These are phyloP conservation scores for Peronosclerospora sorghi DNA, from an alignment of 352 stramenopile genomes.

Conservation along the genomic window DNA sequence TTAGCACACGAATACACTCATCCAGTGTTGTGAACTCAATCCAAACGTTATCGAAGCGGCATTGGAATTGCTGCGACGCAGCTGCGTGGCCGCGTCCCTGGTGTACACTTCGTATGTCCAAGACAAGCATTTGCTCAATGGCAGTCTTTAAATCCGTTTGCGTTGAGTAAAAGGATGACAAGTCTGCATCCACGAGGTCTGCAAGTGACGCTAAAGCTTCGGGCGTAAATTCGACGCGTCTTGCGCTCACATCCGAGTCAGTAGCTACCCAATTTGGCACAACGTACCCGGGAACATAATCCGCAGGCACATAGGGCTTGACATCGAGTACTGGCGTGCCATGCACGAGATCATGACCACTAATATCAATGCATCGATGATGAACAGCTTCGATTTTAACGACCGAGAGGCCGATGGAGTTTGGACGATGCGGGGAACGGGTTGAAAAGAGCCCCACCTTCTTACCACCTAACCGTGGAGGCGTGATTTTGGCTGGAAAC, in stretches of 20 bases:
- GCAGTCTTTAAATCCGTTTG: conserved; percentile 37
- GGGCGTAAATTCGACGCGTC: conserved; percentile 42
- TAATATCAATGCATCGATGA: conserved; percentile 79
- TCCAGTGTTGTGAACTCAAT: conserved; percentile 71
- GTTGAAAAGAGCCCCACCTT: conserved; percentile 94
- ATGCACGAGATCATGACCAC: conserved; percentile 90
- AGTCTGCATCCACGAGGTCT: conserved; percentile 27
- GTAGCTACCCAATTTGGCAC: conserved; percentile 65
- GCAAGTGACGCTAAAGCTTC: conserved; percentile 30
- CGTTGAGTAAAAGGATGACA: conserved; percentile 56
- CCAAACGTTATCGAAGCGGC: conserved; percentile 61
- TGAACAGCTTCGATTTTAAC: conserved; percentile 86
- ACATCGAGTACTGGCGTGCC: conserved; percentile 97
- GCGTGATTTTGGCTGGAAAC: conserved; percentile 74
- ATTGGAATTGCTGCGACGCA: conserved; percentile 51
- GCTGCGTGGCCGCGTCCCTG: too few relatives aligned
- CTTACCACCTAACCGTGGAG: conserved; percentile 55
- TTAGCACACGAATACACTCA: conserved; percentile 49
- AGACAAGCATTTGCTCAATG: conserved; percentile 71
- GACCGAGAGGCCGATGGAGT: conserved; percentile 88
- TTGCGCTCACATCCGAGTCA: conserved; percentile 31
- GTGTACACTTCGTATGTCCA: conserved; percentile 78
- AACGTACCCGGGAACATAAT: conserved; percentile 44
- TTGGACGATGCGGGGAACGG: conserved; percentile 92
- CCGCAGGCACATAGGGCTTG: conserved; percentile 94